Percentiles rank a stretch among this genome's conserved stretches.
Evolutionary conservation across 202 grass and related monocot species (phyloP).

Genomic region (Hordeum pubiflorum): DNA sequence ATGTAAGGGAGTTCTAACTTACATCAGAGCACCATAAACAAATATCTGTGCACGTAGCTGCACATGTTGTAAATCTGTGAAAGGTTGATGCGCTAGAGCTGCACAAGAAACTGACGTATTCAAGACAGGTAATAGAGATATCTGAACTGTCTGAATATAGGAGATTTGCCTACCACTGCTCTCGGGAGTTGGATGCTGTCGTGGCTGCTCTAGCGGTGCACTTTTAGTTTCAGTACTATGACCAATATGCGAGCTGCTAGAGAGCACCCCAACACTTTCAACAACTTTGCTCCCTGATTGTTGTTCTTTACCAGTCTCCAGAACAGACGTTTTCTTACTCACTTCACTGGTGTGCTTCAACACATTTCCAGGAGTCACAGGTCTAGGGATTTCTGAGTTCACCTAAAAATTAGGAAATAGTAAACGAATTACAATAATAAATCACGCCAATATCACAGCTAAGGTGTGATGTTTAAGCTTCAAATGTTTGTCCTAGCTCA

Average conservation of each 20-base stretch:
- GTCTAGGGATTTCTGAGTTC: slow-evolving; percentile 32
- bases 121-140: slow-evolving; percentile 52
- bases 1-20: slow-evolving; percentile 34
- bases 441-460: slow-evolving; percentile 12
- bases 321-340: slow-evolving; percentile 19
- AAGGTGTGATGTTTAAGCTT: slow-evolving; percentile 3
- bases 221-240: slow-evolving; percentile 25
- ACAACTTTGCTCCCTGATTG: slow-evolving; percentile 15
- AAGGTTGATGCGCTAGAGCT: slow-evolving; percentile 59
- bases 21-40: slow-evolving; percentile 99
- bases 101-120: slow-evolving; percentile 43
- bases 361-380: slow-evolving; percentile 28
- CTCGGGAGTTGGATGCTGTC: slow-evolving; percentile 35
- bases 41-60: slow-evolving; percentile 93
- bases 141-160: slow-evolving; percentile 19
- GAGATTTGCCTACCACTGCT: slow-evolving; percentile 40
- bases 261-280: slow-evolving; percentile 40
- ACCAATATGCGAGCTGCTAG: slow-evolving; percentile 28
- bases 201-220: slow-evolving; percentile 24
- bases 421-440: slow-evolving; percentile 27
- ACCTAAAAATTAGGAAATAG: slow-evolving; percentile 36
- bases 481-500: not conserved
- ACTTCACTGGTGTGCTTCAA: slow-evolving; percentile 32
- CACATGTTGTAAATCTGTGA: slow-evolving; percentile 84
- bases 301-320: slow-evolving; percentile 31